Percentiles rank a stretch among this genome's conserved stretches.
Evolutionary conservation across 108 stramenopile species (phyloP).

Genomic region (Nitzschia palea): DNA sequence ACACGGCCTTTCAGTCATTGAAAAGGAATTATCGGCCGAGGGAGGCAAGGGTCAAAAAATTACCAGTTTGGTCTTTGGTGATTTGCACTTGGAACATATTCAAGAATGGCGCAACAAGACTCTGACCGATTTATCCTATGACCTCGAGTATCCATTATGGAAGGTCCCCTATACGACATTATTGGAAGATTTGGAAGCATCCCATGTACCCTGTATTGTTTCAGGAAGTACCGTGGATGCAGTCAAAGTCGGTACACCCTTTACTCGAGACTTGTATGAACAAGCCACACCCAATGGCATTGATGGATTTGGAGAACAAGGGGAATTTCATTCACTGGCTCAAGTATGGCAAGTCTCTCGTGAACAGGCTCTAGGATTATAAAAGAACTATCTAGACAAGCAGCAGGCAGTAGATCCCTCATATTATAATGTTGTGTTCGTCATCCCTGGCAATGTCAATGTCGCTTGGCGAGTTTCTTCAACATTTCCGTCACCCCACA

Average conservation of each 20-base stretch:
- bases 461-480: too few relatives aligned
- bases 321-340: conserved; percentile 85
- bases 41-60: conserved; percentile 17
- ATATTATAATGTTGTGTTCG: too few relatives aligned
- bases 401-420: too few relatives aligned
- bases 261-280: conserved; percentile 40
- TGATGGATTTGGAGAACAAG: conserved; percentile 85
- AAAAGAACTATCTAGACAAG: too few relatives aligned
- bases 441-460: too few relatives aligned
- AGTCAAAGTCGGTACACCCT: conserved; percentile 46
- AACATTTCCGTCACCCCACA: too few relatives aligned
- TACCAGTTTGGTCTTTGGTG: conserved; percentile 78
- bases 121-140: conserved; percentile 43
- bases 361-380: conserved; percentile 43
- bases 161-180: conserved; percentile 59
- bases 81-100: conserved; percentile 91
- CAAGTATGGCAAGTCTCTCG: conserved; percentile 69
- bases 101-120: conserved; percentile 76
- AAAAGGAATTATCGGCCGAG: conserved; percentile 1
- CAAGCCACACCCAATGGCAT: conserved; percentile 19
- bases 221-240: conserved; percentile 44
- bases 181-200: conserved; percentile 62
- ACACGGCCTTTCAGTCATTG: conserved; percentile 56
- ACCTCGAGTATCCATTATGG: conserved; percentile 76
- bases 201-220: conserved; percentile 51